phyloP scores from a whole-genome alignment of 257 asterid species.

The Solanum verrucosum region DNA sequence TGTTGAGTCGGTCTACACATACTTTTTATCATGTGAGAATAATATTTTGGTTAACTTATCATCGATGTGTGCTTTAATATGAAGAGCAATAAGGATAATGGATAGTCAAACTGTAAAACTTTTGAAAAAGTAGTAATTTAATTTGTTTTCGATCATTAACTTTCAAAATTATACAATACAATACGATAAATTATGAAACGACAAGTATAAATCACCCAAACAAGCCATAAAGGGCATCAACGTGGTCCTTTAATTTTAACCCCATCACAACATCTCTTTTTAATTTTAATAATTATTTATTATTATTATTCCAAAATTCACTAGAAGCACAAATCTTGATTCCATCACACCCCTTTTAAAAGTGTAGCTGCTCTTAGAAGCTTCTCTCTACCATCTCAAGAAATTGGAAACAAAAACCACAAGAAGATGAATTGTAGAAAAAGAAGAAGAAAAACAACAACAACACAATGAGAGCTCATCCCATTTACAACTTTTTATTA shows the following conservation, averaged over 20 bases:
- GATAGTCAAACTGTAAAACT: neutral
- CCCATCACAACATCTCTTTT: neutral
- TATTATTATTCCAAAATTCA: neutral
- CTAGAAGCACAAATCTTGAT: neutral
- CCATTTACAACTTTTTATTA: constrained; percentile 18
- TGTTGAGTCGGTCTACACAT: neutral
- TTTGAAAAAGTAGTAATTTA: neutral
- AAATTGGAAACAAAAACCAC: neutral
- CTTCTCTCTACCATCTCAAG: neutral
- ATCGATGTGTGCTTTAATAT: neutral
- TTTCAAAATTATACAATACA: accelerated
- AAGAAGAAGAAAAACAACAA: neutral
- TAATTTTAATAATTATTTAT: neutral
- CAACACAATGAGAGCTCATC: constrained; percentile 14
- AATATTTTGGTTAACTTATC: neutral
- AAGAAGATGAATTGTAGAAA: neutral
- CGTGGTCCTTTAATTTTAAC: neutral
- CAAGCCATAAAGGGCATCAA: neutral
- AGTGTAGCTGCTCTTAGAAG: neutral
- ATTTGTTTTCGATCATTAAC: neutral
- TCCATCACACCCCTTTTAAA: neutral
- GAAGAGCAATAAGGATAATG: no score
- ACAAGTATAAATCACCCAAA: neutral
- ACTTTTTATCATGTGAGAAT: neutral
- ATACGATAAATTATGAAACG: neutral